Percentiles rank a stretch among this genome's conserved stretches.
Conservation (phyloP, 768 basidiomycete genomes). For the Kwoniella shandongensis region DNA sequence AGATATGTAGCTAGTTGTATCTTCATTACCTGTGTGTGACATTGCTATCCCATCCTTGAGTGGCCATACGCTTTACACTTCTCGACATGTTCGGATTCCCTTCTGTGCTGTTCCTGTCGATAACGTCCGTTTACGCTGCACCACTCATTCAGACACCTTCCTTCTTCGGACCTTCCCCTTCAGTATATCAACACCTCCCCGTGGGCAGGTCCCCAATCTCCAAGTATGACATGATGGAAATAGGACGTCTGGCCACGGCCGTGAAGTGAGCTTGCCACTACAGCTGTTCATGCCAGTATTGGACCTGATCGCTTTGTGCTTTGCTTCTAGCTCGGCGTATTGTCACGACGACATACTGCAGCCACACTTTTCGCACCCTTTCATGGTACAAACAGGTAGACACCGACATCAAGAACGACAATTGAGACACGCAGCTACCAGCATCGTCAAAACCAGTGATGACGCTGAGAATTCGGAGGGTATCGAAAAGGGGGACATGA, state of each 20-base stretch:
- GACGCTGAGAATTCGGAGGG: slow-evolving; percentile 6
- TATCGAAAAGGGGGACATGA: slow-evolving; percentile 5
- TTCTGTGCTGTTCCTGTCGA: neutral
- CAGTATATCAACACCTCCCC: slow-evolving; percentile 3
- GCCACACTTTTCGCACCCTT: slow-evolving; percentile 6
- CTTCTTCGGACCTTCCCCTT: neutral
- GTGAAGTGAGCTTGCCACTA: slow-evolving; percentile 22
- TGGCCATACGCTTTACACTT: neutral
- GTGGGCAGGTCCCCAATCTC: slow-evolving; percentile 12
- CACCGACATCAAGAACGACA: neutral
- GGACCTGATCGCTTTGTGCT: too few species aligned
- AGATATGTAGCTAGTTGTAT: too few species aligned
- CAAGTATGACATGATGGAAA: slow-evolving; percentile 13
- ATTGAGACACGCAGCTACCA: slow-evolving; percentile 2
- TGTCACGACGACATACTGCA: slow-evolving; percentile 13
- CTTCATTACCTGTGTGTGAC: too few species aligned
- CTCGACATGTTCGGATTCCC: neutral
- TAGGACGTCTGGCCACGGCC: slow-evolving; percentile 18
- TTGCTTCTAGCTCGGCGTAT: slow-evolving; percentile 18
- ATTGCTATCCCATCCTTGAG: too few species aligned
- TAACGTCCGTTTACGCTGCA: neutral
- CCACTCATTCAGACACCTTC: neutral
- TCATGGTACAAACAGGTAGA: slow-evolving; percentile 5
- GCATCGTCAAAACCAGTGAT: slow-evolving; percentile 17
- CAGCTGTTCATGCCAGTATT: too few species aligned